These are phyloP conservation scores for Plasmopara halstedii DNA, from an alignment of 352 stramenopile genomes.

Conservation along the genomic window DNA sequence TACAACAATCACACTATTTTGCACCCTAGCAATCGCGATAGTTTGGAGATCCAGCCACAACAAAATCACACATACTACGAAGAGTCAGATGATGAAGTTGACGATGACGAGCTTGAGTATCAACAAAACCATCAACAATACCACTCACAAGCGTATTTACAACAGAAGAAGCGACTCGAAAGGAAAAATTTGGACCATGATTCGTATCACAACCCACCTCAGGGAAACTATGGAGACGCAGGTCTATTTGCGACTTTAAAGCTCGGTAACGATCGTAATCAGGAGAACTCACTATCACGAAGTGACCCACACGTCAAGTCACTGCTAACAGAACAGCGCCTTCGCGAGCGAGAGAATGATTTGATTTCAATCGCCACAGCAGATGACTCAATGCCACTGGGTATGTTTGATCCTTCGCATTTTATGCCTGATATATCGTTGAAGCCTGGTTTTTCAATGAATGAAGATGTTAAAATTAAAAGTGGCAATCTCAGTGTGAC, in stretches of 20 bases:
- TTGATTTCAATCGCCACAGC: conserved; percentile 45
- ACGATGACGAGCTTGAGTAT: conserved; percentile 30
- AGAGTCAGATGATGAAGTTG: conserved; percentile 22
- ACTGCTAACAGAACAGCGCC: conserved; percentile 50
- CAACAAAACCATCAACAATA: conserved; percentile 29
- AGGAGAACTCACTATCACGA: conserved; percentile 12
- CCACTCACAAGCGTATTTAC: conserved; percentile 21
- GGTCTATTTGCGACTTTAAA: conserved; percentile 21
- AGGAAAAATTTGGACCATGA: conserved; percentile 25
- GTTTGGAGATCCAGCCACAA: conserved; percentile 26
- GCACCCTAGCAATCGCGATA: conserved; percentile 22
- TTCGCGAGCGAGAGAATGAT: conserved; percentile 57
- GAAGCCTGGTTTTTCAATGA: conserved; percentile 15
- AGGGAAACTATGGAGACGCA: conserved; percentile 11
- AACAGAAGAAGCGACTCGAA: conserved; percentile 14
- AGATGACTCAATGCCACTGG: conserved; percentile 35
- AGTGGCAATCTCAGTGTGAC: conserved; percentile 10
- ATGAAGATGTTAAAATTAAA: conserved; percentile 21
- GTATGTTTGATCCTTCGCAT: conserved; percentile 28
- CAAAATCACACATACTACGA: conserved; percentile 32
- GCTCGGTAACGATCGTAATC: conserved; percentile 6
- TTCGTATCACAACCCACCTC: conserved; percentile 15
- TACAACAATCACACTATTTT: conserved; percentile 34
- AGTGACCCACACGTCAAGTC: conserved; percentile 45
- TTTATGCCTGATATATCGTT: conserved; percentile 13